phyloP scores from a whole-genome alignment of 495 filamentous ascomycete genomes.

The Penicillium cosmopolitanum region DNA sequence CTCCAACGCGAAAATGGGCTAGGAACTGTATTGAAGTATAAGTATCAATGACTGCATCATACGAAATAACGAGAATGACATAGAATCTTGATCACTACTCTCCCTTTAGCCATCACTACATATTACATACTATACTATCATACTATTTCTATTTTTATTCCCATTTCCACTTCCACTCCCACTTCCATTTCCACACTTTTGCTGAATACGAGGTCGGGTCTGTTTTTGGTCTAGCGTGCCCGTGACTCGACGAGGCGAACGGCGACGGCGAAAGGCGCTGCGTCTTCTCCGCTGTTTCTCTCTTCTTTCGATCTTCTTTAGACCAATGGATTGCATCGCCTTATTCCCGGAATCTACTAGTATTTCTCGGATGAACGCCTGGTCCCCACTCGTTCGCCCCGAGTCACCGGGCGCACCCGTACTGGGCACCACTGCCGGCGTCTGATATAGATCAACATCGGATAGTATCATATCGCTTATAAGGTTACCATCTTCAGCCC shows the following conservation, averaged over 20 bases:
- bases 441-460: no score
- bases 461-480: not conserved
- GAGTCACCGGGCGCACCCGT: not conserved
- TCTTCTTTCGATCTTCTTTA: not conserved
- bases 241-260: slow-evolving; percentile 3
- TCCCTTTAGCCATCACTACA: no score
- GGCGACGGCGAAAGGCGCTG: not conserved
- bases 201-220: slow-evolving; percentile 27
- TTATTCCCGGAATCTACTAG: not conserved
- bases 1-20: slow-evolving; percentile 51
- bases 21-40: slow-evolving; percentile 12
- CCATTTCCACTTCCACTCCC: not conserved
- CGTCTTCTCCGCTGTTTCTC: not conserved
- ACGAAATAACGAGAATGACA: no score
- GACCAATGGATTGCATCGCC: not conserved
- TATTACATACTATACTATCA: not conserved
- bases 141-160: not conserved
- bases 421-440: not conserved
- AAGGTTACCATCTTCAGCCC: not conserved
- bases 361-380: not conserved
- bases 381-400: not conserved
- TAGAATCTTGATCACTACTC: no score
- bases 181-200: not conserved
- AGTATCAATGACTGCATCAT: slow-evolving; percentile 29
- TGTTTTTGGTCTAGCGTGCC: slow-evolving; percentile 20